Percentiles rank a stretch among this genome's conserved stretches.
Evolutionary conservation across 1,284 basidiomycete species (phyloP).

Genomic region (Tilletia indica): DNA sequence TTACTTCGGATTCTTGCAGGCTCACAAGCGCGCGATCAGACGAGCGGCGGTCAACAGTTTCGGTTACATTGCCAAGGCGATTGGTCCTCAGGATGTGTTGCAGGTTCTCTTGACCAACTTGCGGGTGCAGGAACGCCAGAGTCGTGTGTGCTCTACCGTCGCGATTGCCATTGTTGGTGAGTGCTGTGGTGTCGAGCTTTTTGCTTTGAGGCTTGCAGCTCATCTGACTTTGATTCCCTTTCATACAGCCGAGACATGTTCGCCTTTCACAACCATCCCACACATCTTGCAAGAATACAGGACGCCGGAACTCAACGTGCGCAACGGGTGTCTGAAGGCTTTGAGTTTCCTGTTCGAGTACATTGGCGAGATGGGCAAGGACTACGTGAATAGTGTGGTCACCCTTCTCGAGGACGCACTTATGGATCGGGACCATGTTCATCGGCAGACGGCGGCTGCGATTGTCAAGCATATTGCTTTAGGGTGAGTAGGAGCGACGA

Average conservation of each 20-base stretch:
- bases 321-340: slow-evolving; percentile 98
- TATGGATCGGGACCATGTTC: slow-evolving; percentile 95
- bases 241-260: slow-evolving; percentile 79
- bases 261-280: slow-evolving; percentile 97
- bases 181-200: background rate
- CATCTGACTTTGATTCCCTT: background rate
- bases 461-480: slow-evolving; percentile 98
- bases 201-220: too few species aligned
- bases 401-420: slow-evolving; percentile 97
- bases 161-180: slow-evolving; percentile 68
- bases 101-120: slow-evolving; percentile 94
- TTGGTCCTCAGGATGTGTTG: slow-evolving; percentile 97
- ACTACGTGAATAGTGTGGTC: slow-evolving; percentile 94
- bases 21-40: slow-evolving; percentile 98
- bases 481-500: slow-evolving; percentile 59
- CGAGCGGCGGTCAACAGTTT: slow-evolving; percentile 99
- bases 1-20: slow-evolving; percentile 50
- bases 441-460: slow-evolving; percentile 96
- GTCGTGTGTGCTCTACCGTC: slow-evolving; percentile 96
- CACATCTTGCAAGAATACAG: slow-evolving; percentile 98
- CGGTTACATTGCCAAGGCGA: slow-evolving; percentile 97
- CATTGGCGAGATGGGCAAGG: slow-evolving; percentile 98
- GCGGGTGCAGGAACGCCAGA: slow-evolving; percentile 97
- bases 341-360: slow-evolving; percentile 99
- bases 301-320: slow-evolving; percentile 90